Conservation (phyloP, 345 rosid species). For the Aegle marmelos region DNA sequence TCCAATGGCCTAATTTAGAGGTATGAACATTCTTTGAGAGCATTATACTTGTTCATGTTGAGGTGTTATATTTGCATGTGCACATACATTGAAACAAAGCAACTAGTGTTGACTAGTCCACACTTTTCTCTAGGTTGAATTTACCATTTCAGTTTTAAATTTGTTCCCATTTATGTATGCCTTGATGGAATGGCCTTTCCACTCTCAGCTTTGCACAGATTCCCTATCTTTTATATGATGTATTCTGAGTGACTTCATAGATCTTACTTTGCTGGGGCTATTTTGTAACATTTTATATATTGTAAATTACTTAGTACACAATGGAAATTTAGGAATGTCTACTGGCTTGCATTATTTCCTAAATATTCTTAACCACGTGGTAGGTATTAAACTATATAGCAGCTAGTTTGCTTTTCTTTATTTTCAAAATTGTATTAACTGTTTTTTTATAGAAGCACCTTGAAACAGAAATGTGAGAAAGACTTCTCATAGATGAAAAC, state of each 20-base stretch:
- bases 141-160: not conserved
- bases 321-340: not conserved
- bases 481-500: not conserved
- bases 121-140: not conserved
- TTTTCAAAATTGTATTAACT: not conserved
- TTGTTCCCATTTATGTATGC: not conserved
- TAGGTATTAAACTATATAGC: not conserved
- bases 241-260: not conserved
- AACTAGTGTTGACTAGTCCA: not conserved
- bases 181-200: not conserved
- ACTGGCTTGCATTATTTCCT: not conserved
- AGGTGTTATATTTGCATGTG: not conserved
- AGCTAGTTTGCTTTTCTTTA: not conserved
- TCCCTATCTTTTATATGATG: not conserved
- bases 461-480: not conserved
- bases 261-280: not conserved
- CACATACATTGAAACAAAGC: not conserved
- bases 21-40: conserved; percentile 31
- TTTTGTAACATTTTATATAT: not conserved
- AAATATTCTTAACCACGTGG: not conserved
- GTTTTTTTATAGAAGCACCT: not conserved
- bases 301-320: not conserved
- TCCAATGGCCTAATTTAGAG: conserved; percentile 92
- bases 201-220: not conserved
- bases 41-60: not conserved